These are phyloP conservation scores for Polysphondylium violaceum DNA, from an alignment of 78 protist species.

Conservation along the genomic window DNA sequence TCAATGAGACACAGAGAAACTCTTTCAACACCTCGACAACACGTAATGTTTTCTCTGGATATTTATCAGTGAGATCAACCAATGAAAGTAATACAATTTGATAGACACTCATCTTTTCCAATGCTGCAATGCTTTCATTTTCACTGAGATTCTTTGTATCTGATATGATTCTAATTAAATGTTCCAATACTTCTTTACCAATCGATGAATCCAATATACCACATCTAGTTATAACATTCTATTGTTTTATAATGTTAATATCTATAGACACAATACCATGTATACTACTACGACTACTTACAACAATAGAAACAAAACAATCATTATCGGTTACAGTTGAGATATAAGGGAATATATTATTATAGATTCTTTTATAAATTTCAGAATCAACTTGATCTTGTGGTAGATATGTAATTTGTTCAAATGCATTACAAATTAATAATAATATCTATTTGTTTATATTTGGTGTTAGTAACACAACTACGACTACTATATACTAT, in stretches of 20 bases:
- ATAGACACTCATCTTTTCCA: conserved; percentile 40
- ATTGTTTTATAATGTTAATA: background rate
- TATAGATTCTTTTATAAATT: conserved; percentile 42
- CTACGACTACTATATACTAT: background rate
- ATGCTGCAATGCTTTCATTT: background rate
- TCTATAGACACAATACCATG: background rate
- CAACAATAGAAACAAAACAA: conserved; percentile 44
- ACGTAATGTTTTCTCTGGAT: conserved; percentile 27
- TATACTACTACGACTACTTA: background rate
- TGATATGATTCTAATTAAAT: conserved; percentile 19
- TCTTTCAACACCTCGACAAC: conserved; percentile 49
- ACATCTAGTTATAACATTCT: conserved; percentile 70
- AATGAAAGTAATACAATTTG: conserved; percentile 20
- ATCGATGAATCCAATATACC: conserved; percentile 38
- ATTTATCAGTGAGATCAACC: conserved; percentile 29
- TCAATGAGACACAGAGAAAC: background rate
- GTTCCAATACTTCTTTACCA: conserved; percentile 54
- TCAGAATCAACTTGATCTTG: conserved; percentile 34
- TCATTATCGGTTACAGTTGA: conserved; percentile 52
- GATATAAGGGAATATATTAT: conserved; percentile 38
- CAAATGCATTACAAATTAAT: conserved; percentile 43
- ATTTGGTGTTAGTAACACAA: background rate
- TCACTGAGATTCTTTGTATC: conserved; percentile 22
- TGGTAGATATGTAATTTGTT: conserved; percentile 52
- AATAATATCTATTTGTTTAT: conserved; percentile 9